These are phyloP conservation scores for Hypoxylon sp. DNA, from an alignment of 2,329 filamentous ascomycete species.

Conservation along the genomic window DNA sequence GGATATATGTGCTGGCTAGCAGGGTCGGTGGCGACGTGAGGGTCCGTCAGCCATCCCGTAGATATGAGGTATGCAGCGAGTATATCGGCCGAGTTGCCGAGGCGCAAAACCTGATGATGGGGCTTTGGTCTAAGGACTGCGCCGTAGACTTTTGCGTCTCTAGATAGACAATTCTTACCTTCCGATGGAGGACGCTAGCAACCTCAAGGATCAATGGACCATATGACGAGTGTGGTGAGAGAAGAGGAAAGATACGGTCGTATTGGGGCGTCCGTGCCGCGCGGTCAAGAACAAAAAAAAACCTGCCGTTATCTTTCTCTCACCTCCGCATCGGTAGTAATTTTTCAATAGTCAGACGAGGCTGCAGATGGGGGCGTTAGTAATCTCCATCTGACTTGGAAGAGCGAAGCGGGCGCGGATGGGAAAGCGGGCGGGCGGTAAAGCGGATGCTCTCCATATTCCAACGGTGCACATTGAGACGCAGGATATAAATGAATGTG, in stretches of 20 bases:
- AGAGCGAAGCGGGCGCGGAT: neutral
- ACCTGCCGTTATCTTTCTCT: conserved; percentile 5
- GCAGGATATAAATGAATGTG: neutral
- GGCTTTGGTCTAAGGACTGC: neutral
- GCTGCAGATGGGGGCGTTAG: conserved; percentile 20
- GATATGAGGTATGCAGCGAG: conserved; percentile 9
- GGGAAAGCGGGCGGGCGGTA: neutral
- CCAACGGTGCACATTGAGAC: neutral
- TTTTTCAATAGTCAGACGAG: conserved; percentile 21
- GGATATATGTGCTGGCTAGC: neutral
- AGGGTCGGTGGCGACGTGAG: neutral
- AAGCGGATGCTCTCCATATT: neutral
- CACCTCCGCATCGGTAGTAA: conserved; percentile 5
- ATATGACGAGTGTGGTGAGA: conserved; percentile 8
- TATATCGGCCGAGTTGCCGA: neutral
- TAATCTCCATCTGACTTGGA: conserved; percentile 4
- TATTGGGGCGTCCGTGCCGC: conserved; percentile 25
- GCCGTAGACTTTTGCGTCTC: conserved; percentile 9
- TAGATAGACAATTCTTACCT: conserved; percentile 3
- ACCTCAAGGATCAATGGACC: conserved; percentile 1
- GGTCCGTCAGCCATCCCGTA: neutral
- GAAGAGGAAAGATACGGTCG: conserved; percentile 10
- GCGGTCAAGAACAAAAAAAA: conserved; percentile 30
- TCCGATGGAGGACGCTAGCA: conserved; percentile 3
- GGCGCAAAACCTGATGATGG: conserved; percentile 9